A percentile compares a stretch with the other conserved stretches of the same genome.
Evolutionary conservation across 495 filamentous ascomycete species (phyloP).

Genomic region (Parathielavia hyrcaniae): DNA sequence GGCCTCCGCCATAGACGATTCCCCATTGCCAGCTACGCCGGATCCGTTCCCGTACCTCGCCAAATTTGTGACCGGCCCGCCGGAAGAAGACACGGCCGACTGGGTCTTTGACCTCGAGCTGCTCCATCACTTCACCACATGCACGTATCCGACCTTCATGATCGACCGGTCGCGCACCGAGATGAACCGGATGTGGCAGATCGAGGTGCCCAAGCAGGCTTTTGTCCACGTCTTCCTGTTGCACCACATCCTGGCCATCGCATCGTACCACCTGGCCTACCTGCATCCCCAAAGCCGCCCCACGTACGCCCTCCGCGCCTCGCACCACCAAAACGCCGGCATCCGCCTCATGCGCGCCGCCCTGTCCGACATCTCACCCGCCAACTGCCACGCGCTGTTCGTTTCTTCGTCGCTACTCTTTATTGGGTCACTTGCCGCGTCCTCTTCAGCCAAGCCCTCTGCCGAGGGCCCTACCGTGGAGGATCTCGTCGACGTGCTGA

Average conservation of each 20-base stretch:
- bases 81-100: conserved; percentile 10
- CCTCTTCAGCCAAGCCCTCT: neutral
- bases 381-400: conserved; percentile 31
- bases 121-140: conserved; percentile 26
- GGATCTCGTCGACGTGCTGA: conserved; percentile 23
- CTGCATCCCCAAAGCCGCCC: conserved; percentile 16
- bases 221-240: conserved; percentile 26
- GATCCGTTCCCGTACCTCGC: conserved; percentile 26
- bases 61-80: conserved; percentile 18
- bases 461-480: conserved; percentile 16
- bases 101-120: conserved; percentile 30
- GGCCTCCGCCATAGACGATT: neutral
- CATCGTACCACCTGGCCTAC: conserved; percentile 28
- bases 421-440: conserved; percentile 22
- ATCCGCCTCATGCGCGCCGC: conserved; percentile 22
- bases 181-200: conserved; percentile 19
- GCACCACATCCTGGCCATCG: conserved; percentile 28
- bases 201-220: conserved; percentile 21
- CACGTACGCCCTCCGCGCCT: conserved; percentile 18
- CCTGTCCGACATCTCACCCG: conserved; percentile 22
- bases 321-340: conserved; percentile 26
- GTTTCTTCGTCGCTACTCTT: conserved; percentile 25
- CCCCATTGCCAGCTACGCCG: conserved; percentile 2
- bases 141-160: conserved; percentile 19
- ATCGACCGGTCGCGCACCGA: neutral